Evolutionary conservation across 2,329 filamentous ascomycete genomes (phyloP).

Genomic region (Calonectria pteridis): DNA sequence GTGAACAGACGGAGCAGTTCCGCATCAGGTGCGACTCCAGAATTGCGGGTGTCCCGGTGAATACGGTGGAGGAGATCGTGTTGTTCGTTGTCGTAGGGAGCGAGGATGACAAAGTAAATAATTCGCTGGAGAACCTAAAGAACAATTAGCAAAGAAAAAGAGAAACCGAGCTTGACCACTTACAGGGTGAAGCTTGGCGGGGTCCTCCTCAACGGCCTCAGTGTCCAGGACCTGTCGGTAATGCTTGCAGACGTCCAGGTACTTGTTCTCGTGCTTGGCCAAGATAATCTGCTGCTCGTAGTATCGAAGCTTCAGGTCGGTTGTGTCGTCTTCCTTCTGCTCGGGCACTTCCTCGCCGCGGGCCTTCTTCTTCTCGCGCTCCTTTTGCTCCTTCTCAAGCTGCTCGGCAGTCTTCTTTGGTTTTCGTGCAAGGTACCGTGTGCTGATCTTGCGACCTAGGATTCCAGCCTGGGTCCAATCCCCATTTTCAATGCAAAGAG

Average conservation of each 20-base stretch:
- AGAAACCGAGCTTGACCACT: slow-evolving; percentile 48
- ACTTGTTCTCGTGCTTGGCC: slow-evolving; percentile 97
- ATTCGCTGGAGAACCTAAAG: slow-evolving; percentile 87
- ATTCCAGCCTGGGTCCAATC: slow-evolving; percentile 98
- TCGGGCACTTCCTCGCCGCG: slow-evolving; percentile 83
- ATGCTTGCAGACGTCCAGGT: slow-evolving; percentile 97
- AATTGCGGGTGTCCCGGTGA: slow-evolving; percentile 84
- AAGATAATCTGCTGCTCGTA: slow-evolving; percentile 98
- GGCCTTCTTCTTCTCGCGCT: slow-evolving; percentile 86
- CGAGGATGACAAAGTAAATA: slow-evolving; percentile 97
- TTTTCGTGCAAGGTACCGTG: slow-evolving; percentile 89
- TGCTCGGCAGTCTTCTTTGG: slow-evolving; percentile 92
- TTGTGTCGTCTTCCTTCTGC: slow-evolving; percentile 88
- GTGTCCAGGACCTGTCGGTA: slow-evolving; percentile 98
- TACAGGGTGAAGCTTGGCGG: slow-evolving; percentile 87
- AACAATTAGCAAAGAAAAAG: slow-evolving; percentile 29
- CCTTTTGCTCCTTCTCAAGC: slow-evolving; percentile 90
- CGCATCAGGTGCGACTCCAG: slow-evolving; percentile 82
- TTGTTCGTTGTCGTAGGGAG: slow-evolving; percentile 98
- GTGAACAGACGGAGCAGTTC: slow-evolving; percentile 95
- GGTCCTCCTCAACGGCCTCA: slow-evolving; percentile 92
- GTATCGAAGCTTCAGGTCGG: slow-evolving; percentile 93
- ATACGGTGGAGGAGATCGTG: slow-evolving; percentile 96
- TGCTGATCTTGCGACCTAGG: slow-evolving; percentile 96
- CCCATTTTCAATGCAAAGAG: slow-evolving; percentile 92